Evolutionary conservation across 2,329 filamentous ascomycete genomes (phyloP).

Genomic region (Ophioceras dolichostomum): DNA sequence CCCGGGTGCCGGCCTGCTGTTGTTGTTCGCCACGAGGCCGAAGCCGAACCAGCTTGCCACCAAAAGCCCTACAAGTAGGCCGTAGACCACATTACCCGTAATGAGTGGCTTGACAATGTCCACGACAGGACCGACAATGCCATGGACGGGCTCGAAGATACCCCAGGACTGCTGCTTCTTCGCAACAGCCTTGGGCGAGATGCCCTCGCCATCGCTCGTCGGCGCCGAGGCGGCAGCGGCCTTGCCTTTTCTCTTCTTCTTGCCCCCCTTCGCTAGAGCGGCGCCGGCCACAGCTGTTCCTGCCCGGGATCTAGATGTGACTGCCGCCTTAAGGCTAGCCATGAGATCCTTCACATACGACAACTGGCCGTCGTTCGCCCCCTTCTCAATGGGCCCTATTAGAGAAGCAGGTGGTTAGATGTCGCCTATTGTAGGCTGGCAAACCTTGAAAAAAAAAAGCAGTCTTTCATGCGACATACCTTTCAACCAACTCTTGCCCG

Average conservation of each 20-base stretch:
- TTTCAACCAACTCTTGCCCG: conserved; percentile 95
- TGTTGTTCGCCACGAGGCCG: conserved; percentile 34
- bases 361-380: conserved; percentile 78
- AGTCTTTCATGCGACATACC: conserved; percentile 55
- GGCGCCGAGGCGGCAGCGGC: conserved; percentile 30
- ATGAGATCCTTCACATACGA: conserved; percentile 74
- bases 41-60: conserved; percentile 64
- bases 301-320: conserved; percentile 51
- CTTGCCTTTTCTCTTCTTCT: conserved; percentile 30
- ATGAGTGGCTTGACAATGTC: conserved; percentile 61
- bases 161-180: conserved; percentile 53
- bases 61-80: conserved; percentile 60
- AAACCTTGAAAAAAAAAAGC: not conserved
- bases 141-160: conserved; percentile 63
- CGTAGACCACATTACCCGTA: conserved; percentile 65
- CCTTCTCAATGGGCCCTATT: conserved; percentile 94
- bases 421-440: conserved; percentile 5
- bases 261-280: conserved; percentile 48
- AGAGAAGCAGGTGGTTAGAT: not conserved
- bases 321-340: conserved; percentile 57
- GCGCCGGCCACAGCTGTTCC: conserved; percentile 30
- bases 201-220: conserved; percentile 23
- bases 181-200: conserved; percentile 23
- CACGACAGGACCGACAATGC: conserved; percentile 54
- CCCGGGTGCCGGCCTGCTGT: conserved; percentile 16